Conservation (phyloP, 2,329 filamentous ascomycete genomes). For the Podosphaera leucotricha region DNA sequence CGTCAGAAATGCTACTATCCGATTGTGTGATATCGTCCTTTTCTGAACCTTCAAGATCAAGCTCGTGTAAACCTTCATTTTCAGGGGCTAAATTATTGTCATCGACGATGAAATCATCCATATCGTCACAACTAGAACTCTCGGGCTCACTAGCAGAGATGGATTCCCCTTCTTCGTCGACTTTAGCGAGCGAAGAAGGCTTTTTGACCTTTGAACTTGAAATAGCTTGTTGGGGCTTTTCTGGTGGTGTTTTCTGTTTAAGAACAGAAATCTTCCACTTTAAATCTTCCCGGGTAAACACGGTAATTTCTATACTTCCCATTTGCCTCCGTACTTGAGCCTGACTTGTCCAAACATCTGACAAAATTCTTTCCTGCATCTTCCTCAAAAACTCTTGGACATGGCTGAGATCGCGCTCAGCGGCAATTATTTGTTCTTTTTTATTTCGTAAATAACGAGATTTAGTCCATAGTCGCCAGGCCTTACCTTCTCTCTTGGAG, state of each 20-base stretch:
- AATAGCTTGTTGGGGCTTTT: constrained; percentile 7
- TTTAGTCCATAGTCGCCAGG: constrained; percentile 35
- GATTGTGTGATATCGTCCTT: constrained; percentile 4
- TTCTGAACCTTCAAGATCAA: constrained; percentile 11
- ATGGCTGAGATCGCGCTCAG: constrained; percentile 20
- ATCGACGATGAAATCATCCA: constrained; percentile 26
- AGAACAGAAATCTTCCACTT: constrained; percentile 27
- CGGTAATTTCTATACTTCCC: constrained; percentile 34
- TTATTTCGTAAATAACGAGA: constrained; percentile 22
- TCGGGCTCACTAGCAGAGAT: constrained; percentile 1
- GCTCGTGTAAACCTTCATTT: constrained; percentile 5
- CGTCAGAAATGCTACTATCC: constrained; percentile 1
- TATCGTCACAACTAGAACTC: constrained; percentile 17
- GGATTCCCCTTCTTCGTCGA: constrained; percentile 7
- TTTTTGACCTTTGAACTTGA: constrained; percentile 1
- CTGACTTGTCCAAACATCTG: constrained; percentile 27
- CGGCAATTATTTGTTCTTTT: constrained; percentile 20
- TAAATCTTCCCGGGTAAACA: constrained; percentile 34
- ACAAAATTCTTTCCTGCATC: constrained; percentile 27
- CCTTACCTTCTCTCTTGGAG: constrained; percentile 29
- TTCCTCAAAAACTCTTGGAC: constrained; percentile 29
- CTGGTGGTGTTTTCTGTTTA: constrained; percentile 20
- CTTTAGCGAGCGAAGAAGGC: constrained; percentile 3
- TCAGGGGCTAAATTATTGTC: constrained; percentile 4
- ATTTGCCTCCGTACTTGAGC: constrained; percentile 31